Evolutionary conservation across 441 rosid genomes (phyloP), one percentile per base, ranked within the genome.

Genomic region (Erysimum cheiri): DNA sequence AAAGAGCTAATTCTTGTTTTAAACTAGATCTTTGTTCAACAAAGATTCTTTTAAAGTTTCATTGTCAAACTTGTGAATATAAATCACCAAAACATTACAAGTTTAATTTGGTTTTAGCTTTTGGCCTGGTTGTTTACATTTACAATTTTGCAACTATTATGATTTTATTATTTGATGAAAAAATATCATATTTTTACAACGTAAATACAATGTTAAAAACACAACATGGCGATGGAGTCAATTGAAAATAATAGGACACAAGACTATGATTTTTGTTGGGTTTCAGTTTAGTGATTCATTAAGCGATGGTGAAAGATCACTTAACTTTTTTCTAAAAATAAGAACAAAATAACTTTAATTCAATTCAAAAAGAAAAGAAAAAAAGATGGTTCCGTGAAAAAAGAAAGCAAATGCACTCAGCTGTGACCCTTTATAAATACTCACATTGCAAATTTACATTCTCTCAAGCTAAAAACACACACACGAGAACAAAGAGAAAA

Each of bases 361-460:
- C n/a, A 36, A 33, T 56, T 32, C 41, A 3, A n/a, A 55, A 12
- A 11, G 0, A 24, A 15, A 15, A 15, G 43, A 13, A 8, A 1
- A 29, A 8, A 10, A 9, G 12, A 54, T 44, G 15, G 58, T 71
- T 13, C 6, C 14, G 2, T n/a, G 29, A 35, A 59, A 59, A 72
- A 59, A 47, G 2, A 57, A 66, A 39, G 72, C 67, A 73, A 52
- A 58, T 31, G 56, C 77, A 59, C 72, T 50, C 4, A 66, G n/a
- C n/a, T n/a, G 3, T 31, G 33, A 24, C 31, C 54, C 67, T 33
- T 8, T 67, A 66, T 66, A 66, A 66, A 59, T 73, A 73, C 73
- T 26, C 47, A 31, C 73, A 32, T 12, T 6, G 43, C 62, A 48
- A 64, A 64, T 36, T 46, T 64, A 13, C 28, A 47, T 36, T 56